Conservation (phyloP, 2,329 filamentous ascomycete species). For the Exophiala phaeomuriformis region DNA sequence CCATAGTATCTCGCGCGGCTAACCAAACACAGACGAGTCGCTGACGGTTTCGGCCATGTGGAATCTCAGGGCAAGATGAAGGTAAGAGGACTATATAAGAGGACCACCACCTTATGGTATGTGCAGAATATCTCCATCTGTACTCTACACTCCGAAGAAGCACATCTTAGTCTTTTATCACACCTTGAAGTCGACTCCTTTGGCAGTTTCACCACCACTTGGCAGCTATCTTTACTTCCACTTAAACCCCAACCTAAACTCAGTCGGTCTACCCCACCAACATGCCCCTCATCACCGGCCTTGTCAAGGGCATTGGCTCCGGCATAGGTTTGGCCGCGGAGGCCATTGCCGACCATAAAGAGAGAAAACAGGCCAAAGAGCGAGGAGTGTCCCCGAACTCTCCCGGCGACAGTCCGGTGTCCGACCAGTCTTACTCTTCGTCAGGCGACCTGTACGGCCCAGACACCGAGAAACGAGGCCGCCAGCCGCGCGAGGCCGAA, state of each 20-base stretch:
- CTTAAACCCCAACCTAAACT: too few species aligned
- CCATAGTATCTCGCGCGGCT: constrained; percentile 1
- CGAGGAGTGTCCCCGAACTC: constrained; percentile 8
- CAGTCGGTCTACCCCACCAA: not conserved
- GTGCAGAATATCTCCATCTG: too few species aligned
- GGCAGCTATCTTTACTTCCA: too few species aligned
- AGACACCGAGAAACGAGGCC: not conserved
- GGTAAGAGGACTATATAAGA: too few species aligned
- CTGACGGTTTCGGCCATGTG: too few species aligned
- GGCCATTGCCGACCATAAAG: constrained; percentile 20
- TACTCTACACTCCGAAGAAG: too few species aligned
- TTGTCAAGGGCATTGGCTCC: constrained; percentile 20
- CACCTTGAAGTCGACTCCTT: too few species aligned
- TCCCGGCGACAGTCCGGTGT: not conserved
- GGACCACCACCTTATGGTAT: too few species aligned
- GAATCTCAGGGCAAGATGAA: too few species aligned
- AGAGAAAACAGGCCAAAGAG: constrained; percentile 16
- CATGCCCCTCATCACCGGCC: constrained; percentile 14
- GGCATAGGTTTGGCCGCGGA: constrained; percentile 20
- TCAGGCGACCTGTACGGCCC: not conserved
- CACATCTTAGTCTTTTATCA: too few species aligned
- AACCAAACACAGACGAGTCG: not conserved
- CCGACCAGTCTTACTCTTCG: not conserved
- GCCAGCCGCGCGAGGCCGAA: not conserved
- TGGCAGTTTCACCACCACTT: not conserved